Base-by-base conservation (phyloP, 805 yeast genomes). In the Myxozyma udenii region DNA sequence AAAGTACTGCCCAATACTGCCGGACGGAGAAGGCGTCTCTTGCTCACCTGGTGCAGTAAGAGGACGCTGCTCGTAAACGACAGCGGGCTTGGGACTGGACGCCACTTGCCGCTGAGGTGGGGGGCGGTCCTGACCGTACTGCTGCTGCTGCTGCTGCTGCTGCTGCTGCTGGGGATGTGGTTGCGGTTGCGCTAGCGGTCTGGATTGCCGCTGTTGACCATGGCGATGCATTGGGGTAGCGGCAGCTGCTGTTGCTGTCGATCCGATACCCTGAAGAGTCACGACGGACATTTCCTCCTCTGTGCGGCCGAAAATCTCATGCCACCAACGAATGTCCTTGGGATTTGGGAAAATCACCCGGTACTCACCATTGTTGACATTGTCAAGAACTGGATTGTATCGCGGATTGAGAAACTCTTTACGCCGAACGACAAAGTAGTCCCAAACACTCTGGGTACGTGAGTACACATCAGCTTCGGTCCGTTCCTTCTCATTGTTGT, bases 381-480 rank as follows among this genome's bases (percentile, higher is more conserved):
- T 57, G 18, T 55, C 54, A 19, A 66, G 60, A 24, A 55, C 45
- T 4, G 50, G 48, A 4, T 62, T 61, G 62, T 77, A 87, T 1
- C 61, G 63, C 18, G 68, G 67, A 65, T 85, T 85, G 1, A 76
- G 68, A 63, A 90, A 91, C 65, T 90, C 95, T 9, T 66, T 66
- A 18, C 74, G 74, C 22, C 96, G 73, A 4, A 95, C 85, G 48
- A 81, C 74, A 71, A 93, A 91, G 65, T 93, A 90, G 67, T 90
- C 95, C 98, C 98, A 90, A 1, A 85, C 96, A 12, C 91, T 81
- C 30, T 86, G 75, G 0, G 96, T 85, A 11, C 74, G 71, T 2
- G 68, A 61, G 5, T 62, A 65, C 1, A 80, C 67, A 9, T 74
- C 66, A 24, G 73, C 68, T n/a, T 69, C 70, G 5, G 70, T 62